phyloP scores from a whole-genome alignment of 208 protist species.

The Novymonas esmeraldas region DNA sequence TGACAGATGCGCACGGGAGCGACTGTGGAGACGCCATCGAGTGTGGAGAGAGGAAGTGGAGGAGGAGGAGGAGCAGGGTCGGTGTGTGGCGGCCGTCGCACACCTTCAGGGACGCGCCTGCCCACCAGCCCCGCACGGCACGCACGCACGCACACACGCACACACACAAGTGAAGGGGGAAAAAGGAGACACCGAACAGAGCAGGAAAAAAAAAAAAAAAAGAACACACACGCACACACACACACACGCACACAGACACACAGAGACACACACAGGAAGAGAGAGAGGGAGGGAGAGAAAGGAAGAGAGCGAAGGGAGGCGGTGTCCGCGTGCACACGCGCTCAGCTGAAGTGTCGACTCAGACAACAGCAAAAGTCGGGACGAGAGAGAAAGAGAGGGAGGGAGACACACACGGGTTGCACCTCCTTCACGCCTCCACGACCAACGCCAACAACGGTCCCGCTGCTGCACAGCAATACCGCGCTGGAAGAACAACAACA shows the following conservation, averaged over 20 bases:
- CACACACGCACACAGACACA: constrained; percentile 4
- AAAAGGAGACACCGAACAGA: not conserved
- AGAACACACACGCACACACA: not conserved
- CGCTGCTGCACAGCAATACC: no score
- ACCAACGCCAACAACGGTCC: no score
- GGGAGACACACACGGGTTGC: no score
- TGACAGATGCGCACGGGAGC: no score
- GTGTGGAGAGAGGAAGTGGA: no score
- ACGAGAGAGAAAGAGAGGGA: no score
- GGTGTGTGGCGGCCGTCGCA: not conserved
- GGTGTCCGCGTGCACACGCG: not conserved
- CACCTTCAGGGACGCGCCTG: not conserved
- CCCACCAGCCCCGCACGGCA: not conserved
- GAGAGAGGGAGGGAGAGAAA: not conserved
- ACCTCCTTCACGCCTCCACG: no score
- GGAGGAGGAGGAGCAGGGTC: no score
- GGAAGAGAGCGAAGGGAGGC: not conserved
- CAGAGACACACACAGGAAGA: constrained; percentile 1
- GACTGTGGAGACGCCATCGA: no score
- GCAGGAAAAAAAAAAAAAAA: not conserved
- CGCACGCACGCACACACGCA: not conserved
- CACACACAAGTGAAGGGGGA: not conserved
- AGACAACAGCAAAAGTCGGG: no score
- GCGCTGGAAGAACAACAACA: no score
- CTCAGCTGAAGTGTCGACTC: no score